Base-by-base conservation (phyloP, 352 stramenopile species). In the Albugo candida region DNA sequence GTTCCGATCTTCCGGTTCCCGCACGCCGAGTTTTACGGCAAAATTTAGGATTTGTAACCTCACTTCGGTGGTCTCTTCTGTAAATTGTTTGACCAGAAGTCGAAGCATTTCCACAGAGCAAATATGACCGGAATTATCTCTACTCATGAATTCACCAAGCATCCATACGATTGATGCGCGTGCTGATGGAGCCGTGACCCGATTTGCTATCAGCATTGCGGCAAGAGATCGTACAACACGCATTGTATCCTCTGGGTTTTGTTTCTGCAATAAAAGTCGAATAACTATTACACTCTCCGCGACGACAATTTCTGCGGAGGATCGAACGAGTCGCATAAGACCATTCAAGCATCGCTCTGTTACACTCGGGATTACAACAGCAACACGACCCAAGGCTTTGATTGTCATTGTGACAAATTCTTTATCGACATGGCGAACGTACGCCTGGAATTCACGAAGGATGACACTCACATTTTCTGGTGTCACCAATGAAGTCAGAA, bases 221-320 rank as follows among this genome's bases (percentile, higher is more conserved):
- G 68, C 77, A 17, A 83, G 64, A 18, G 70, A 88, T 10, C 76
- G 66, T 13, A 94, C 77, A 0, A 92, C 71, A 19, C 64, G 69
- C 24, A 78, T 70, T 31, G 56, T 72, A 54, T 83, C 92, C 56
- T 81, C 73, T 39, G 92, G 72, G 1, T 64, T 53, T 18, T 65
- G 58, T 49, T 96, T 85, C 61, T 97, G 80, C 36, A 98, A 60
- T 17, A 99, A 77, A 47, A 92, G 81, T 21, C 94, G 84, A 49
- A 97, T 95, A 24, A 95, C 89, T n/a, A 95, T 67, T 11, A 98
- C 83, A 38, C 85, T 95, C 56, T 97, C 83, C 13, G 89, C 89
- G 6, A 97, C 84, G 13, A 98, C 86, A 41, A 83, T 59, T 17
- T 82, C 74, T 48, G 93, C 88, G 14, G 76, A 83, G 8, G 76